A percentile compares a stretch with the other conserved stretches of the same genome.
phyloP scores from a whole-genome alignment of 2,329 filamentous ascomycete species.

The Aspergillus sp. region DNA sequence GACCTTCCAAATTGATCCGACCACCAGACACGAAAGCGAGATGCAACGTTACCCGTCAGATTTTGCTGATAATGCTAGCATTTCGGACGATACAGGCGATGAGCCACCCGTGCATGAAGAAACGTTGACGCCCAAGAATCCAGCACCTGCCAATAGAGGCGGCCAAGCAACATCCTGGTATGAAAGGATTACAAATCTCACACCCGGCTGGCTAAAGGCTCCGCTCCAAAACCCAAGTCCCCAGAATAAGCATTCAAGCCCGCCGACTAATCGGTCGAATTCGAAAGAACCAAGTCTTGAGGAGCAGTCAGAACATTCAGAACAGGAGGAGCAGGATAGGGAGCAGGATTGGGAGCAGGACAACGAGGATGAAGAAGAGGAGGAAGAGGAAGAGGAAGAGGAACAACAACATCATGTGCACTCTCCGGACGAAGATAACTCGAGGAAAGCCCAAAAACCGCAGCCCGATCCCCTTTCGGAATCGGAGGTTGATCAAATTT shows the following conservation, averaged over 20 bases:
- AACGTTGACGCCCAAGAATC: conserved; percentile 23
- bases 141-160: conserved; percentile 15
- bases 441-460: not conserved
- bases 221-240: conserved; percentile 21
- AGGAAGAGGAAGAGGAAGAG: conserved; percentile 5
- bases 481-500: not conserved
- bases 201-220: conserved; percentile 36
- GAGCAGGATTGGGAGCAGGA: not conserved
- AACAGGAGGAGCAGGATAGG: not conserved
- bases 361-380: conserved; percentile 6
- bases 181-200: conserved; percentile 33
- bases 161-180: conserved; percentile 39
- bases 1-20: conserved; percentile 25
- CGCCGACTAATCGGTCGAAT: not conserved
- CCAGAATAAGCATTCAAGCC: conserved; percentile 10
- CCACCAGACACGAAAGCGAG: conserved; percentile 21
- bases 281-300: not conserved
- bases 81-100: conserved; percentile 18
- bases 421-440: not conserved
- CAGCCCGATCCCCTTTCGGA: conserved; percentile 4
- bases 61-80: conserved; percentile 8
- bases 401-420: not conserved
- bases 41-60: conserved; percentile 13
- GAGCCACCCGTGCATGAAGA: conserved; percentile 14
- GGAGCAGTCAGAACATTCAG: not conserved